Percentiles rank a stretch among this genome's conserved stretches.
These are phyloP conservation scores for Arthromyces matolae DNA, from an alignment of 768 basidiomycete species.

Conservation along the genomic window DNA sequence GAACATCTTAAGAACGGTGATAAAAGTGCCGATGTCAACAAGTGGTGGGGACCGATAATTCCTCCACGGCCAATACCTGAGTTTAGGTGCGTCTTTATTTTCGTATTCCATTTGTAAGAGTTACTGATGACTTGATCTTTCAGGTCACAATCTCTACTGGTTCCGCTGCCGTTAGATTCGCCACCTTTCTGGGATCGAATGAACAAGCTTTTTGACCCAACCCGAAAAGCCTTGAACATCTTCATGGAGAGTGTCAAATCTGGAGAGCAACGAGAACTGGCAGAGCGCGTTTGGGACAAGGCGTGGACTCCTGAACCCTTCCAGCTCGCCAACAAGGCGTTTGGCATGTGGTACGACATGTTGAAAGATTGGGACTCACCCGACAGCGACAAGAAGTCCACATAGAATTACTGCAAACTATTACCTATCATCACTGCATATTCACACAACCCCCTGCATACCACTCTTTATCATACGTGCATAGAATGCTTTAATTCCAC, in stretches of 20 bases:
- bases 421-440: neutral
- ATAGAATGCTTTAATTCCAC: neutral
- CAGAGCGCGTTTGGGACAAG: conserved; percentile 58
- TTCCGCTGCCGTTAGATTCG: conserved; percentile 55
- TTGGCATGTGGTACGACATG: conserved; percentile 37
- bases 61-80: conserved; percentile 40
- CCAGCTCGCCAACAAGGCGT: conserved; percentile 39
- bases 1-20: conserved; percentile 34
- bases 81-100: conserved; percentile 27
- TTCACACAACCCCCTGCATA: too few species aligned
- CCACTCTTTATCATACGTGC: too few species aligned
- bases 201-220: conserved; percentile 53
- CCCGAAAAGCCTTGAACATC: conserved; percentile 46
- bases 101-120: neutral
- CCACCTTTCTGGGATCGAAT: conserved; percentile 52
- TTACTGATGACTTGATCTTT: conserved; percentile 2
- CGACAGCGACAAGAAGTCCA: conserved; percentile 35
- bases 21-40: conserved; percentile 21
- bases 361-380: conserved; percentile 42
- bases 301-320: conserved; percentile 61
- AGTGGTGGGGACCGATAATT: conserved; percentile 38
- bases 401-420: conserved; percentile 8
- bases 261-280: conserved; percentile 59
- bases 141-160: conserved; percentile 51
- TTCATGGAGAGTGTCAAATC: conserved; percentile 50